Base-by-base conservation (phyloP, 768 basidiomycete species). In the Filobasidium floriforme region DNA sequence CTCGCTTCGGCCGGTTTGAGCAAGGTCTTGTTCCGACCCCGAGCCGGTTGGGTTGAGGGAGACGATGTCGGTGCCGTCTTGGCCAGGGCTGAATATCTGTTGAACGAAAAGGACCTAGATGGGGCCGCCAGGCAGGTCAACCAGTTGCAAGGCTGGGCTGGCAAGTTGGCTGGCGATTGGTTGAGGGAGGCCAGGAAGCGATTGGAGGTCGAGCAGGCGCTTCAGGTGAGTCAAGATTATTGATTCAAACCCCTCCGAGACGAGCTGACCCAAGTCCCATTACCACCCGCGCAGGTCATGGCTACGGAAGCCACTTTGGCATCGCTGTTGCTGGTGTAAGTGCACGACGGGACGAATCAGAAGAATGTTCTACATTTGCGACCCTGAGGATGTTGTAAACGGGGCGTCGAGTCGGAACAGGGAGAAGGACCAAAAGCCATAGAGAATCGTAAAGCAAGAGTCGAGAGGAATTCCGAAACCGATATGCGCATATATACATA, bases 31-130 rank as follows among this genome's bases (percentile, higher is more conserved):
- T 94, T 98, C 82, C 65, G 72, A 41, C 85, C 85, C 76, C 82
- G 88, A 69, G 85, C 86, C 19, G 92, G 93, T 0, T 81, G 89
- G 60, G 88, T 81, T 15, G 81, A 85, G 46, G 93, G 93, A 1
- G 80, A 84, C 62, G 94, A 98, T 76, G 89, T 92, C 40, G 80
- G 90, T 64, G 91, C 89, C 72, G 88, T 91, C 64, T 76, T 99
- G 41, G 86, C 92, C 4, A 82, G 96, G 59, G 92, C 92, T 6
- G 90, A 96, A 80, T 86, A 89, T 76, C 85, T 89, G 77, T 79
- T 98, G 75, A 87, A 87, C 67, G 90, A 93, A 81, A 92, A 96
- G 82, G 91, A 97, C 74, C 79, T 99, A 66, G 94, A 93, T 71
- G 70, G 77, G 12, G 94, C 94, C 22, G 82, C 92, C 41, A 83